phyloP scores from a whole-genome alignment of 345 rosid genomes.

The Gossypium arboreum region DNA sequence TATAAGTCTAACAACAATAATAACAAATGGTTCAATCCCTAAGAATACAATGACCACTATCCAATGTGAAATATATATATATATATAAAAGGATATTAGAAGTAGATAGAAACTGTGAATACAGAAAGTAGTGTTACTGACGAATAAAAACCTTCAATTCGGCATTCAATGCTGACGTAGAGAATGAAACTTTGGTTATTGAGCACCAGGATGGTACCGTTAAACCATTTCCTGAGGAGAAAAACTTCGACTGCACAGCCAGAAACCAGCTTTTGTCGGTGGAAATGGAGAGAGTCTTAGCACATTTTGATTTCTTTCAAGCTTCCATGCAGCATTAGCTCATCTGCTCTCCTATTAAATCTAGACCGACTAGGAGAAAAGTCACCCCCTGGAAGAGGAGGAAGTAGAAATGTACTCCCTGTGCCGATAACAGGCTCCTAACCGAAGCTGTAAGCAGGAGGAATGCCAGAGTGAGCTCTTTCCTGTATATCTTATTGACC shows the following conservation, averaged over 20 bases:
- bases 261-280: too few species aligned
- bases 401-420: constrained; percentile 86
- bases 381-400: constrained; percentile 75
- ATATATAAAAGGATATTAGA: not conserved
- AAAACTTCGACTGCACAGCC: too few species aligned
- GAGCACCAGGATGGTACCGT: constrained; percentile 5
- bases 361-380: constrained; percentile 79
- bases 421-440: constrained; percentile 69
- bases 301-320: too few species aligned
- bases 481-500: constrained; percentile 68
- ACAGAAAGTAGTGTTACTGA: not conserved
- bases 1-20: not conserved
- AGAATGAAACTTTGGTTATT: constrained; percentile 22
- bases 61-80: not conserved
- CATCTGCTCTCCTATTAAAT: constrained; percentile 84
- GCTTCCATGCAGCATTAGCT: constrained; percentile 26
- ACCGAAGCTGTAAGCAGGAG: constrained; percentile 71
- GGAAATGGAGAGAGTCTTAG: too few species aligned
- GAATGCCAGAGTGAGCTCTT: constrained; percentile 74
- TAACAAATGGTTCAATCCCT: not conserved
- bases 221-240: too few species aligned
- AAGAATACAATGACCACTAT: not conserved
- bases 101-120: not conserved
- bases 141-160: too few species aligned
- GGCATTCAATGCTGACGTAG: not conserved